Evolutionary conservation across 139 green algal species (phyloP), one percentile per base, ranked within the genome.

Genomic region (Coccomyxa sp.): DNA sequence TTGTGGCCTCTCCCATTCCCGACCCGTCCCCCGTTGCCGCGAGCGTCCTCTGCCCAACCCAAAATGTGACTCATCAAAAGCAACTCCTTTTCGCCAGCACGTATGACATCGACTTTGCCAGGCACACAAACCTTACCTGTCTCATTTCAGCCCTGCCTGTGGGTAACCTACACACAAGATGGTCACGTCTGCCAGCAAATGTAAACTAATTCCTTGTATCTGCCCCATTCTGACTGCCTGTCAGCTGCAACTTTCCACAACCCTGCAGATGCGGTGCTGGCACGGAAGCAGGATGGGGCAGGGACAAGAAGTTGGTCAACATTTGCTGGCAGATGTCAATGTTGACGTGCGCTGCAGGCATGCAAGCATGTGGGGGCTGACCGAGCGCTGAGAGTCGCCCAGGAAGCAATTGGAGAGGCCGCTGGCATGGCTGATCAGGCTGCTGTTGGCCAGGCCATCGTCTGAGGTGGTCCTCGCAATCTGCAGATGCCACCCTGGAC

Each of bases 381-480:
- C 28, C 25, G 28, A 82, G 63, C 71, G 71, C 27, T 25, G 14
- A 12, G 27, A 51, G 58, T 82, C 57, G 57, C 58, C 60, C 60
- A 82, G 60, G 14, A 76, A 23, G n/a, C 77, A 67, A 13, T 74
- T 84, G 59, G 76, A 84, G 1, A 71, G 15, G 28, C 23, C 83
- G 58, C 63, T 80, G 30, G 66, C 83, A 30, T 83, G 45, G 68
- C 79, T 81, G 59, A 79, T 21, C 58, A 87, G 57, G 32, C 71
- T 79, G 71, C 15, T 23, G 58, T 45, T 75, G 13, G 63, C 32
- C 27, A 82, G 78, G 27, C 18, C 75, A 31, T 84, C 67, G 57
- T 82, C 80, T 31, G 58, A 79, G 32, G 75, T 83, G 45, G 84
- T 87, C 31, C 84, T 77, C 31, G 79, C 84, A 38, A 87, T 87